A percentile compares a stretch with the other conserved stretches of the same genome.
phyloP scores from a whole-genome alignment of 495 filamentous ascomycete genomes.

The Opeltia flavorubescens region DNA sequence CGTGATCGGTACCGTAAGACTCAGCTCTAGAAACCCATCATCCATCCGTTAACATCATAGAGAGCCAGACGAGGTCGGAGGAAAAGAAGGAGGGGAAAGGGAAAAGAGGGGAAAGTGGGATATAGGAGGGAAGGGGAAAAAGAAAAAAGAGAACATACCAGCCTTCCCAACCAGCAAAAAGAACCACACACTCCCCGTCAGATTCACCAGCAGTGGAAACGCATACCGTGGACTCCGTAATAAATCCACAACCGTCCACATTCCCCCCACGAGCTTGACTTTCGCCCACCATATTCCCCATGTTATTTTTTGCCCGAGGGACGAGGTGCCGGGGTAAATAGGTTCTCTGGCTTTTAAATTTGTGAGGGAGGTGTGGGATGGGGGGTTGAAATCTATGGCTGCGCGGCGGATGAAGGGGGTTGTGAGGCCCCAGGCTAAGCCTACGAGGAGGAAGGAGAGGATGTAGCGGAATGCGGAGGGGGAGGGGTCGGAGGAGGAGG shows the following conservation, averaged over 20 bases:
- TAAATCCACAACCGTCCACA: conserved; percentile 66
- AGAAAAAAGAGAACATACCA: conserved; percentile 39
- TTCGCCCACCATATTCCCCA: conserved; percentile 27
- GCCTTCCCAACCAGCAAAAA: conserved; percentile 88
- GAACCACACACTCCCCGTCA: conserved; percentile 96
- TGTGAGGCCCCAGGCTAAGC: conserved; percentile 67
- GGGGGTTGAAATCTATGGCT: conserved; percentile 41
- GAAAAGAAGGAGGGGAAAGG: neutral
- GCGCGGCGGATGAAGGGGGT: conserved; percentile 46
- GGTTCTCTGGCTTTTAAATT: conserved; percentile 16
- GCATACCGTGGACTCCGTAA: conserved; percentile 71
- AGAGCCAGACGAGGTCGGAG: neutral
- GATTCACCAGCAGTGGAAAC: conserved; percentile 70
- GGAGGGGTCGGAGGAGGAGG: conserved; percentile 12
- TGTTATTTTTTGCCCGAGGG: neutral
- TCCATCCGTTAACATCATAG: neutral
- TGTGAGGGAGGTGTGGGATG: conserved; percentile 10
- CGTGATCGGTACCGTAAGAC: conserved; percentile 84
- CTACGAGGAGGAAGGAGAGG: conserved; percentile 81
- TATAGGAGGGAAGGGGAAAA: neutral
- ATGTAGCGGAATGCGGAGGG: conserved; percentile 64
- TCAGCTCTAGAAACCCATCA: conserved; percentile 50
- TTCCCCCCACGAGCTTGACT: conserved; percentile 37
- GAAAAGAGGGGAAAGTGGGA: neutral
- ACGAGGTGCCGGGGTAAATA: conserved; percentile 13